phyloP scores from a whole-genome alignment of 805 yeast species.

The Metschnikowia corniflorae region DNA sequence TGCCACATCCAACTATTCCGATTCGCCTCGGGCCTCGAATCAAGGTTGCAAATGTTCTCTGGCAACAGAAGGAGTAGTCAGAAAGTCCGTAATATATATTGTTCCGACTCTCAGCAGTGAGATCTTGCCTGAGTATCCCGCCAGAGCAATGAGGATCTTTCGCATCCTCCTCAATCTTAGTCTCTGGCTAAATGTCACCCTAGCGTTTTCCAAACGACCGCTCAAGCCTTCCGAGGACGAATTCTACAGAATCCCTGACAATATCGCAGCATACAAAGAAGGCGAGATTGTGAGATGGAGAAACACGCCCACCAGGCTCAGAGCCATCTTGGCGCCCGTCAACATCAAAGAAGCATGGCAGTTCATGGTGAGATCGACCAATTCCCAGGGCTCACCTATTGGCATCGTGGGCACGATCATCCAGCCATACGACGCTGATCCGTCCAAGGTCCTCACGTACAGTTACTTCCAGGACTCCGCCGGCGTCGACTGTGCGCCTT shows the following conservation, averaged over 20 bases:
- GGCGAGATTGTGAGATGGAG: constrained; percentile 12
- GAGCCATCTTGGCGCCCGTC: constrained; percentile 9
- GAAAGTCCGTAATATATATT: too few species aligned
- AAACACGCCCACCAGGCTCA: constrained; percentile 8
- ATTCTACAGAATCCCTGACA: constrained; percentile 10
- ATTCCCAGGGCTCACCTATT: constrained; percentile 18
- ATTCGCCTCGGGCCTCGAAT: too few species aligned
- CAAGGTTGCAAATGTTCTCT: too few species aligned
- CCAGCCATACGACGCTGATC: constrained; percentile 24
- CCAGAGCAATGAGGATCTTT: too few species aligned
- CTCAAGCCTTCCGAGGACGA: constrained; percentile 9
- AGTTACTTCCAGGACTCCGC: constrained; percentile 23
- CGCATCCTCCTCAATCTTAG: too few species aligned
- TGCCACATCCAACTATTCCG: too few species aligned
- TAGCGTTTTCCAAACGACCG: neutral
- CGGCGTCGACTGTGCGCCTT: constrained; percentile 20
- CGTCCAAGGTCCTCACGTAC: constrained; percentile 20
- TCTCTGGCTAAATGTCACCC: too few species aligned
- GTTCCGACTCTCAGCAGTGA: too few species aligned
- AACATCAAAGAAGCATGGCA: constrained; percentile 19
- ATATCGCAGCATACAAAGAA: constrained; percentile 3
- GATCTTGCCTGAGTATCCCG: too few species aligned
- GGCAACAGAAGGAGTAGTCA: too few species aligned
- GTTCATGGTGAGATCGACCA: constrained; percentile 22
- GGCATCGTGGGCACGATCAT: constrained; percentile 23